Evolutionary conservation across 2,329 filamentous ascomycete species (phyloP).

Genomic region (Claviceps sp.): DNA sequence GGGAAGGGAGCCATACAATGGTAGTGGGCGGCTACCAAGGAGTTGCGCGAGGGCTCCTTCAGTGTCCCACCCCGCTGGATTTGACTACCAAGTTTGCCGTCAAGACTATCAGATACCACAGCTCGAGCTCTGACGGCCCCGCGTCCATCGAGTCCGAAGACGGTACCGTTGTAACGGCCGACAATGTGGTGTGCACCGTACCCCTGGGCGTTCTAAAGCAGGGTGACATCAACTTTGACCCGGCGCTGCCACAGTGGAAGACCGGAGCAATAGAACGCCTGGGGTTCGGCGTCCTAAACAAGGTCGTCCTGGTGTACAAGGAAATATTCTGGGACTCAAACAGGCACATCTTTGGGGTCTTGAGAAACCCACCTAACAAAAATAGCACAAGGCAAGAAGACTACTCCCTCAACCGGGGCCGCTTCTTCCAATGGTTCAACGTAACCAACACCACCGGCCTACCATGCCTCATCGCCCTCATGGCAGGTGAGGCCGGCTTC

Average conservation of each 20-base stretch:
- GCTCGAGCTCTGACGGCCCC: conserved; percentile 29
- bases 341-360: conserved; percentile 85
- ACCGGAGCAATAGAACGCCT: conserved; percentile 64
- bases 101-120: conserved; percentile 54
- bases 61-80: conserved; percentile 62
- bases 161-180: conserved; percentile 65
- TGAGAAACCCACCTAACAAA: conserved; percentile 58
- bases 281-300: conserved; percentile 90
- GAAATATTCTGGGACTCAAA: conserved; percentile 81
- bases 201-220: conserved; percentile 86
- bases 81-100: conserved; percentile 63
- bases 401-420: conserved; percentile 67
- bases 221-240: conserved; percentile 72
- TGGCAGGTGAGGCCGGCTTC: conserved; percentile 89
- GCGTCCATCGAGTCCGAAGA: conserved; percentile 63
- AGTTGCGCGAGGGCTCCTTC: conserved; percentile 74
- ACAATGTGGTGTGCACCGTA: conserved; percentile 80
- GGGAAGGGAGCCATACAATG: conserved; percentile 88
- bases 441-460: conserved; percentile 79
- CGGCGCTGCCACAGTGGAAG: conserved; percentile 81
- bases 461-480: conserved; percentile 77
- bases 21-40: conserved; percentile 89
- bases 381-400: conserved; percentile 67
- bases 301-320: conserved; percentile 83
- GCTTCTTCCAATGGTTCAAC: conserved; percentile 98